A percentile compares a stretch with the other conserved stretches of the same genome.
Conservation (phyloP, 1,284 basidiomycete species). For the Veloboletus limbatus region DNA sequence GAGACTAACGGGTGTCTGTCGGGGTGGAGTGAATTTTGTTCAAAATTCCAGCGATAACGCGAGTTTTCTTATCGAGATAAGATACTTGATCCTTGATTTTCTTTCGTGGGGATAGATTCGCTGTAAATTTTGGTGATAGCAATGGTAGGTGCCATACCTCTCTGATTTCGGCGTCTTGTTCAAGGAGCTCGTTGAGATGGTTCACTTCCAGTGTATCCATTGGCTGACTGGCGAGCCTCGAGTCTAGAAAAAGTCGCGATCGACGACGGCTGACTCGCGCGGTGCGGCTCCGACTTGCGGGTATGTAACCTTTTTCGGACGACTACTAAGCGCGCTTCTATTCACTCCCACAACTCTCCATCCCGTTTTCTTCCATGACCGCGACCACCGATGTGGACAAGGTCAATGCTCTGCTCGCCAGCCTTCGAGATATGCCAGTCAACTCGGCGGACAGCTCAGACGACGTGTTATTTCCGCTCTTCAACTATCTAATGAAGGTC, state of each 20-base stretch:
- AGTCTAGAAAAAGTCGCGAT: neutral
- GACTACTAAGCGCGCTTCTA: neutral
- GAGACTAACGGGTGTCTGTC: slow-evolving; percentile 49
- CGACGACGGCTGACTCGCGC: slow-evolving; percentile 9
- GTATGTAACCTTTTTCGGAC: slow-evolving; percentile 1
- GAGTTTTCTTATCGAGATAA: slow-evolving; percentile 69
- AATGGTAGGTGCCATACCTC: slow-evolving; percentile 40
- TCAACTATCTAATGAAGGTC: slow-evolving; percentile 53
- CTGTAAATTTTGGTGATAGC: slow-evolving; percentile 22
- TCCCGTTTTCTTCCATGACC: slow-evolving; percentile 27
- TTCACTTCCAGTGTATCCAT: slow-evolving; percentile 62
- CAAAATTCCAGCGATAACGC: slow-evolving; percentile 61
- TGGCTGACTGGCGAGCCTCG: no score
- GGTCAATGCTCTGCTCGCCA: slow-evolving; percentile 45
- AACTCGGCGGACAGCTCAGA: slow-evolving; percentile 48
- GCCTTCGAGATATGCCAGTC: slow-evolving; percentile 56
- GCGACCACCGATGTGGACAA: slow-evolving; percentile 26
- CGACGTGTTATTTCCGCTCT: slow-evolving; percentile 51
- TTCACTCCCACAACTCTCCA: neutral
- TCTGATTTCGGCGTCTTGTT: slow-evolving; percentile 49
- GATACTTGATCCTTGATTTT: slow-evolving; percentile 74
- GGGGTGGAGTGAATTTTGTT: slow-evolving; percentile 77
- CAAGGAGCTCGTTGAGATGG: slow-evolving; percentile 49
- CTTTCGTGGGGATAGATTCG: slow-evolving; percentile 36
- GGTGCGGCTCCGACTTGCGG: neutral